A percentile compares a stretch with the other conserved stretches of the same genome.
These are phyloP conservation scores for Beauveria brongniartii DNA, from an alignment of 2,329 filamentous ascomycete genomes.

Conservation along the genomic window DNA sequence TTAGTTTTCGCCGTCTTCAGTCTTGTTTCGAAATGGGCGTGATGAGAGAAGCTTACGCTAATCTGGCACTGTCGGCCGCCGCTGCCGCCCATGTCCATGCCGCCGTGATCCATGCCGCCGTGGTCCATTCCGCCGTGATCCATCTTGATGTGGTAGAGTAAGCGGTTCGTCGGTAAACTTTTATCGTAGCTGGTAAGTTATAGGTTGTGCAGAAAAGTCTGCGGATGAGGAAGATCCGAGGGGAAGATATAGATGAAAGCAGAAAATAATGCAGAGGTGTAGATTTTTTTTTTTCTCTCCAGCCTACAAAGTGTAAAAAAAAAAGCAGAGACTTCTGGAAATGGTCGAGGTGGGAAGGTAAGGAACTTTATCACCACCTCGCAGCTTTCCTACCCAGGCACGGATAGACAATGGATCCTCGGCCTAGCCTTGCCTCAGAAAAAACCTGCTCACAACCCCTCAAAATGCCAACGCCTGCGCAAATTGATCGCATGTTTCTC, in stretches of 20 bases:
- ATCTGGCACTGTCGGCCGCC: slow-evolving; percentile 31
- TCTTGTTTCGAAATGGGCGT: not conserved
- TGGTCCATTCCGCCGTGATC: slow-evolving; percentile 13
- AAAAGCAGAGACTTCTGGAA: not conserved
- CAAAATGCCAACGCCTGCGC: not conserved
- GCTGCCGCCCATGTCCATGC: slow-evolving; percentile 14
- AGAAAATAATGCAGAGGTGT: not conserved
- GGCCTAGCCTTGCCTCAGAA: not conserved
- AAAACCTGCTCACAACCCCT: slow-evolving; percentile 5
- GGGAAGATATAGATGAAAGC: not conserved
- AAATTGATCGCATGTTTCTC: not conserved
- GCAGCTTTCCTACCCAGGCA: not conserved
- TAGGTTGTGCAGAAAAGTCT: too few relatives aligned
- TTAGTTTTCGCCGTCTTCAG: not conserved
- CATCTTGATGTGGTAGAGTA: not conserved
- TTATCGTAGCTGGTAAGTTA: not conserved
- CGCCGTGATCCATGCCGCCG: slow-evolving; percentile 14
- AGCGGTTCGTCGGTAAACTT: too few relatives aligned
- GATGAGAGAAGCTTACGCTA: slow-evolving; percentile 20
- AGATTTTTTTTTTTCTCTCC: not conserved
- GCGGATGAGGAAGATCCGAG: too few relatives aligned
- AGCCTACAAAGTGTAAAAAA: not conserved
- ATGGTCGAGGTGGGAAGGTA: not conserved
- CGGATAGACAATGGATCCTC: not conserved
- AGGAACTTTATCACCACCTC: not conserved